Percentiles rank a stretch among this genome's conserved stretches.
Conservation (phyloP, 441 rosid genomes). For the Pelargonium citronellum region DNA sequence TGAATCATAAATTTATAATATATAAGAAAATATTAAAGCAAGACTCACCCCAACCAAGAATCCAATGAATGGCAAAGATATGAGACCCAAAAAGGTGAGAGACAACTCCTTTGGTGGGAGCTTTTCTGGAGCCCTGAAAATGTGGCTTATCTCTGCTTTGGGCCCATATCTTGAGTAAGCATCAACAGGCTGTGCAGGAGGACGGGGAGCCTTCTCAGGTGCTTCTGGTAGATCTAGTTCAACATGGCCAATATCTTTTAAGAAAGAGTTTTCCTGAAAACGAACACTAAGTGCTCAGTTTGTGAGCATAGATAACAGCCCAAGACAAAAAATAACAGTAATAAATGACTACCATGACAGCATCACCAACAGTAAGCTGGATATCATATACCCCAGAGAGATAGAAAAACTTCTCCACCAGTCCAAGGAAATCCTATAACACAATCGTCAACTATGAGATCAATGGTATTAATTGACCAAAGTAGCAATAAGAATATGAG, state of each 20-base stretch:
- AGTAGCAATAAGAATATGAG: background rate
- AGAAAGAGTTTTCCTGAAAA: constrained; percentile 79
- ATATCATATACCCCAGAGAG: constrained; percentile 78
- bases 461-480: background rate
- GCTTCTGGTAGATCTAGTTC: constrained; percentile 89
- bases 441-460: constrained; percentile 20
- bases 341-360: constrained; percentile 60
- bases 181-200: constrained; percentile 57
- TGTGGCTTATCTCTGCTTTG: constrained; percentile 77
- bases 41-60: constrained; percentile 79
- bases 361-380: constrained; percentile 79
- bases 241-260: constrained; percentile 54
- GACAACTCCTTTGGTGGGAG: constrained; percentile 74
- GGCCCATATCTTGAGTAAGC: constrained; percentile 67
- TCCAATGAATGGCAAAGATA: constrained; percentile 62
- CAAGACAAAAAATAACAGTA: constrained; percentile 4
- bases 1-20: background rate
- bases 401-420: constrained; percentile 87
- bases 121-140: constrained; percentile 84
- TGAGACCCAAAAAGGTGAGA: constrained; percentile 72
- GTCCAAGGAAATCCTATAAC: constrained; percentile 75
- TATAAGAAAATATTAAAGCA: background rate
- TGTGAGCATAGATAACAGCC: constrained; percentile 3
- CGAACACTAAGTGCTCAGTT: constrained; percentile 13
- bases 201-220: constrained; percentile 78